Base-by-base conservation (phyloP, 2,329 filamentous ascomycete genomes). In the Diaporthe destruens region DNA sequence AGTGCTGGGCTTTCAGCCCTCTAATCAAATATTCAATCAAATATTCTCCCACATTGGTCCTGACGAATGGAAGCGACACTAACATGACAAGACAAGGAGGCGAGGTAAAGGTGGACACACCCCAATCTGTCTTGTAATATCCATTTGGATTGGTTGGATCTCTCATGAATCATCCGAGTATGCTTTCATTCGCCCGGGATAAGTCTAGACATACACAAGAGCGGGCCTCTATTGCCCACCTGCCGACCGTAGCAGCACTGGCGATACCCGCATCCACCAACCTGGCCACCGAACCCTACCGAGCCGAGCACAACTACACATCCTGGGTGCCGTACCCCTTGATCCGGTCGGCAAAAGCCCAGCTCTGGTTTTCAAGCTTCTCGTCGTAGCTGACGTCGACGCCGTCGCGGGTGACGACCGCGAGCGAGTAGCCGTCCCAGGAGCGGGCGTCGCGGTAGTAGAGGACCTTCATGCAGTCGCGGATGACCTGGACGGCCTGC, bases 381-480 rank as follows among this genome's bases (percentile, higher is more conserved):
- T 97, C 93, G 78, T 93, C 86, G 84, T 97, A 91, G 82, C 92
- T 92, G 77, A 98, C 82, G 71, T 97, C 93, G 73, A 98, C 91
- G n/a, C 93, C 94, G 63, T 94, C 94, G 84, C 94, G 93, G 71
- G 94, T 96, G 71, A 99, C 88, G 70, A 98, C 88, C 25, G 96
- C 96, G 81, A 98, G 92, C 76, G 94, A 96, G 86, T 98, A 99
- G 77, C 89, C 88, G 84, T 98, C 95, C 84, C 96, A 85, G 85
- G 94, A 97, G 83, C 96, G 91, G 56, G 96, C 96, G 84, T 99
- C 96, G 79, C 96, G 90, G 87, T 99, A 99, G 87, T 94, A 99
- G 74, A 99, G 88, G 69, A 98, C 96, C 89, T 98, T 98, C 94
- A 99, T 95, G 84, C 95, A 98, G 85, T 98, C 93, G 86, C 93